Conservation (phyloP, 2,329 filamentous ascomycete species). For the Fusarium palustre region DNA sequence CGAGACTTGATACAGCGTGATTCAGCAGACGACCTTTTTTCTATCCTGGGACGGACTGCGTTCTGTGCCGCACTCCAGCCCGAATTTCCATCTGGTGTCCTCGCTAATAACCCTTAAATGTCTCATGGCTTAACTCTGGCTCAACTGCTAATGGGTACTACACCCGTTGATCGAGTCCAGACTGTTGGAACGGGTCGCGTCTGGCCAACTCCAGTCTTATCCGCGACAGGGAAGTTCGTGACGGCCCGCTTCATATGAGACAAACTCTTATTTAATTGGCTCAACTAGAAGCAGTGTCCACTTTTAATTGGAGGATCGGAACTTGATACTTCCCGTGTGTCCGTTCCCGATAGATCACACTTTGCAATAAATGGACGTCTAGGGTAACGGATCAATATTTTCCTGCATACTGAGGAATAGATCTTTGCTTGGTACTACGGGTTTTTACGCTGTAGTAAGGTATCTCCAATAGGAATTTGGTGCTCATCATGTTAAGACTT, state of each 20-base stretch:
- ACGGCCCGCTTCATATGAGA: not conserved
- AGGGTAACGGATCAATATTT: too few species aligned
- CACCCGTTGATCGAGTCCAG: not conserved
- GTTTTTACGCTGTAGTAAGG: too few species aligned
- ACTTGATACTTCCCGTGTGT: not conserved
- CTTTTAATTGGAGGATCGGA: not conserved
- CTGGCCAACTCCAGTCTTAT: not conserved
- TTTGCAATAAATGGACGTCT: not conserved
- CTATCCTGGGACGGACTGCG: too few species aligned
- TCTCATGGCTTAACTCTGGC: not conserved
- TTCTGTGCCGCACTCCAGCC: not conserved
- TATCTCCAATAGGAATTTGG: too few species aligned
- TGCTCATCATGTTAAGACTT: too few species aligned
- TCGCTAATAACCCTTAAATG: not conserved
- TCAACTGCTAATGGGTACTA: not conserved
- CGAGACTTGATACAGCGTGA: not conserved
- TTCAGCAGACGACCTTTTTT: not conserved
- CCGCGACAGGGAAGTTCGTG: not conserved
- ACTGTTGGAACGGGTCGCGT: not conserved
- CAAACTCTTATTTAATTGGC: not conserved
- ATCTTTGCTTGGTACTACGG: too few species aligned
- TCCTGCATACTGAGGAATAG: too few species aligned
- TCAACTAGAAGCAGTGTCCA: rapidly evolving
- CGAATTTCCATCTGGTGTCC: not conserved
- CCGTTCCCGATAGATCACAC: not conserved